Conservation (phyloP, 1,284 basidiomycete species). For the Xerocomus cyaneibrunnescens region DNA sequence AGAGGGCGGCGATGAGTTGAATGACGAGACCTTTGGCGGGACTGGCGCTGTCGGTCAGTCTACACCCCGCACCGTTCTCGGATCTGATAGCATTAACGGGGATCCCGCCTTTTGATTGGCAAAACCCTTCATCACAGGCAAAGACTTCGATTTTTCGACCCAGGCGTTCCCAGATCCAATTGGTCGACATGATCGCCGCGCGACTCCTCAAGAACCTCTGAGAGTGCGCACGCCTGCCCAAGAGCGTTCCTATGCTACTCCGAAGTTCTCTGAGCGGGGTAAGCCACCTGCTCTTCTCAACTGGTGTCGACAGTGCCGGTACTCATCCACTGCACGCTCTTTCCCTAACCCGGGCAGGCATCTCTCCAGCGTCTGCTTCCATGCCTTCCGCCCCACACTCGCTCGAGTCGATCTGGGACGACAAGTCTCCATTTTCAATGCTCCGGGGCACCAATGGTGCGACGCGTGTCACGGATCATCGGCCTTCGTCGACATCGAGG, state of each 20-base stretch:
- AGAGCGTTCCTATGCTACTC: slow-evolving; percentile 20
- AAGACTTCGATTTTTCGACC: slow-evolving; percentile 88
- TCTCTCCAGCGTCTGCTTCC: slow-evolving; percentile 36
- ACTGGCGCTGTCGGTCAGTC: slow-evolving; percentile 69
- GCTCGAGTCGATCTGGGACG: slow-evolving; percentile 75
- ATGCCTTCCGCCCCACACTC: slow-evolving; percentile 39
- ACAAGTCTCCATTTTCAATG: slow-evolving; percentile 72
- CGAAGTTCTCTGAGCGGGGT: slow-evolving; percentile 32
- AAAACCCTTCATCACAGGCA: slow-evolving; percentile 50
- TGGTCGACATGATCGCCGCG: slow-evolving; percentile 17
- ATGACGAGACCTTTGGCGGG: slow-evolving; percentile 94
- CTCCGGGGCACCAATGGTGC: slow-evolving; percentile 56
- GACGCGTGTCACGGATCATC: slow-evolving; percentile 38
- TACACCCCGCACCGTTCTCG: slow-evolving; percentile 44
- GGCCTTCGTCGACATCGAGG: slow-evolving; percentile 26
- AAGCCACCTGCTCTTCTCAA: slow-evolving; percentile 20
- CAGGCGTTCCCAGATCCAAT: slow-evolving; percentile 38
- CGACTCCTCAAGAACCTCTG: slow-evolving; percentile 22
- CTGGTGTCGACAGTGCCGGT: slow-evolving; percentile 3
- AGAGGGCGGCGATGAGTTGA: slow-evolving; percentile 88
- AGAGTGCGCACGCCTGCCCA: slow-evolving; percentile 33
- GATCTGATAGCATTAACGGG: slow-evolving; percentile 21
- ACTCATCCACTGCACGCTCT: slow-evolving; percentile 11
- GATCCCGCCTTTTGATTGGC: background rate
- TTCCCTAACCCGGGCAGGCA: slow-evolving; percentile 28